phyloP scores from a whole-genome alignment of 2,329 filamentous ascomycete species.

The Juglanconis sp. region DNA sequence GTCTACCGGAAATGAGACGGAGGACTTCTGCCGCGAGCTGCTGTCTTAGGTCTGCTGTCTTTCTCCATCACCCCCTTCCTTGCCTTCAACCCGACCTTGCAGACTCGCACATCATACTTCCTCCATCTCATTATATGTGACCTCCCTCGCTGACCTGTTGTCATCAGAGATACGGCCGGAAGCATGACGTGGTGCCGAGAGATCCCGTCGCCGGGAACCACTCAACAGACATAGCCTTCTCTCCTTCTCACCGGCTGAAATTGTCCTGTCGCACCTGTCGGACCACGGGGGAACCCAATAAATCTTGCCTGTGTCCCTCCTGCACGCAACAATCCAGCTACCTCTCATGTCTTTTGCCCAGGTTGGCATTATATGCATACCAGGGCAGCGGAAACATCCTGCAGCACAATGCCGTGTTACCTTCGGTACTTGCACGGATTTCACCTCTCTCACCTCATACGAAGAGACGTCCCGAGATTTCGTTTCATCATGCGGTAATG shows the following conservation, averaged over 20 bases:
- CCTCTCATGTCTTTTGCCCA: no score
- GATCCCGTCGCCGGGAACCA: neutral
- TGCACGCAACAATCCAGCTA: no score
- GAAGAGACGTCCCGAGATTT: neutral
- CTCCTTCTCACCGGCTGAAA: neutral
- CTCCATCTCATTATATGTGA: no score
- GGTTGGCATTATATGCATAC: neutral
- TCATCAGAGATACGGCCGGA: neutral
- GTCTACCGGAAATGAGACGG: no score
- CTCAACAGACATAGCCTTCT: neutral
- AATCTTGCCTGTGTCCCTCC: neutral
- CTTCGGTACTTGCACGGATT: conserved; percentile 7
- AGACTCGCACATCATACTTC: no score
- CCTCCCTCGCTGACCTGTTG: no score
- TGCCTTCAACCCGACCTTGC: no score
- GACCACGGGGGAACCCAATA: neutral
- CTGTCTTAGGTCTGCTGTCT: no score
- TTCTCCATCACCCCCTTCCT: no score
- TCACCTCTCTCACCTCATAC: neutral
- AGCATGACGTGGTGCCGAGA: conserved; percentile 9
- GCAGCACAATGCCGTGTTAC: neutral
- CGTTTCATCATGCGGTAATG: neutral
- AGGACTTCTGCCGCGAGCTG: no score
- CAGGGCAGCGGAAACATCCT: neutral
- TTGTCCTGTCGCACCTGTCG: conserved; percentile 14